These are phyloP conservation scores for Suaeda aralocaspica DNA, from an alignment of 148 eudicot genomes.

Conservation along the genomic window DNA sequence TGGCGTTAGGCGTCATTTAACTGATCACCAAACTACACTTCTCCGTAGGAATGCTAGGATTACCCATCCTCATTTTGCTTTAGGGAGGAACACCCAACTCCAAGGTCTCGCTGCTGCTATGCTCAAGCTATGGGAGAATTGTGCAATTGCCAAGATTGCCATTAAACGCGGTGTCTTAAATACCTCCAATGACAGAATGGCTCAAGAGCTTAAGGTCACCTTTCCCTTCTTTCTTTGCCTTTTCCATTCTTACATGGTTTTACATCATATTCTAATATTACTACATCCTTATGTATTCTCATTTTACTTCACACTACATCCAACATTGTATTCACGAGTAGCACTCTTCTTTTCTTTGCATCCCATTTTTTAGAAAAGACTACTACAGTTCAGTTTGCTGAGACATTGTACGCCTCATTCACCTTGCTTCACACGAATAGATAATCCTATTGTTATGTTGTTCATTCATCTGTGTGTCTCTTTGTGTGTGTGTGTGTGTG, in stretches of 20 bases:
- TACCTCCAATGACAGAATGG: slow-evolving; percentile 86
- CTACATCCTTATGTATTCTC: no score
- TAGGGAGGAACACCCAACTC: slow-evolving; percentile 86
- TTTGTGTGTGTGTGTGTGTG: no score
- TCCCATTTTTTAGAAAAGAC: neutral
- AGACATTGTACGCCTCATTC: neutral
- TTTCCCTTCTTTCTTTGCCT: slow-evolving; percentile 5
- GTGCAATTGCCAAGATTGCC: slow-evolving; percentile 94
- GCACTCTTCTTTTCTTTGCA: neutral
- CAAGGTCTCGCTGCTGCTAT: slow-evolving; percentile 91
- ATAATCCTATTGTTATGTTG: no score
- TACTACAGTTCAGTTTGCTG: neutral
- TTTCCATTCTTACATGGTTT: no score
- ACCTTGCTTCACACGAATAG: neutral
- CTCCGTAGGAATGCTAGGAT: slow-evolving; percentile 62
- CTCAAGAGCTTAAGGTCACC: slow-evolving; percentile 82
- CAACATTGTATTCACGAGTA: neutral
- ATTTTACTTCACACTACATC: neutral
- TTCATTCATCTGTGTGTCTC: no score
- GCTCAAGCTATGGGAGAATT: slow-evolving; percentile 87
- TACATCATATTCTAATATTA: no score
- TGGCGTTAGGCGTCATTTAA: slow-evolving; percentile 48
- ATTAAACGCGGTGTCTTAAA: slow-evolving; percentile 88
- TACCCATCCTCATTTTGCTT: slow-evolving; percentile 89
- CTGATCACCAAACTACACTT: slow-evolving; percentile 57